These are phyloP conservation scores for Plasmodium gonderi DNA, from an alignment of 169 alveolate genomes.

Conservation along the genomic window DNA sequence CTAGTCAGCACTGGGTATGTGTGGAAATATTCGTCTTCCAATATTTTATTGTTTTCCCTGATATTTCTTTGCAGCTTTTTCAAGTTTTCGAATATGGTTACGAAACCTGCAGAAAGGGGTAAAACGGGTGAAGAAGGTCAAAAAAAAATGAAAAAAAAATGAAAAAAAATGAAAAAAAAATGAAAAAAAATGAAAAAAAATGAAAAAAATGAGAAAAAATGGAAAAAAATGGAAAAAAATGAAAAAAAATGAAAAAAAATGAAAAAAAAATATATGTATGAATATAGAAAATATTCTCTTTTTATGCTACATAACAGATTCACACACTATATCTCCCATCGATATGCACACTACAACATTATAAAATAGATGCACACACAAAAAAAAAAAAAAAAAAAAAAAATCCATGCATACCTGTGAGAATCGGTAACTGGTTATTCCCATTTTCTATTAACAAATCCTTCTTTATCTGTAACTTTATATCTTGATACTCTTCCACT, in stretches of 20 bases:
- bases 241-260: background rate
- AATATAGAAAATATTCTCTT: too few species aligned
- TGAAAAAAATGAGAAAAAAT: too few species aligned
- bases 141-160: background rate
- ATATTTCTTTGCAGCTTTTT: background rate
- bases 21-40: slow-evolving; percentile 19
- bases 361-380: background rate
- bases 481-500: background rate
- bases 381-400: background rate
- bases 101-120: background rate
- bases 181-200: background rate
- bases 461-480: background rate
- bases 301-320: too few species aligned
- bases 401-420: background rate
- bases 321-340: too few species aligned
- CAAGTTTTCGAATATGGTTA: background rate
- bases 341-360: too few species aligned
- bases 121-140: background rate
- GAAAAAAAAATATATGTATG: too few species aligned
- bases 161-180: background rate
- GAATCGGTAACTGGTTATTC: background rate
- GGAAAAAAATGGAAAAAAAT: too few species aligned
- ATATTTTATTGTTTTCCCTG: background rate
- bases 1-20: slow-evolving; percentile 18
- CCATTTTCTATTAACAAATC: background rate